phyloP scores from a whole-genome alignment of 371 early-diverging fungal species.

The Lichtheimia hyalospora region DNA sequence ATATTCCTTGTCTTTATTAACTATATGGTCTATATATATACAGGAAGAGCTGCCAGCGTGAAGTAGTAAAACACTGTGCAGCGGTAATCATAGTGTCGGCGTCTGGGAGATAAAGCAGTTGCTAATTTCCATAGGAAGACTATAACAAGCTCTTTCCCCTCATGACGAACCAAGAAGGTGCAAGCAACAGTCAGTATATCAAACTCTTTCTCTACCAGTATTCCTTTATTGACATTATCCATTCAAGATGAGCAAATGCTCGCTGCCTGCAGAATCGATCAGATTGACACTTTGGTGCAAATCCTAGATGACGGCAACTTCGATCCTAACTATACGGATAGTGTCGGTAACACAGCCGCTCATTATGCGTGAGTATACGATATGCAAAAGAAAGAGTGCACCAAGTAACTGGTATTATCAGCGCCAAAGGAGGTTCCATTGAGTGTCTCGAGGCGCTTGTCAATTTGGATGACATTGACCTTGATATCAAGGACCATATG shows the following conservation, averaged over 20 bases:
- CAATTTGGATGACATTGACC: constrained; percentile 53
- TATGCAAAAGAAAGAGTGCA: background rate
- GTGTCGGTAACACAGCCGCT: constrained; percentile 64
- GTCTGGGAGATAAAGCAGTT: too few relatives aligned
- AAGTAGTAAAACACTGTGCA: too few relatives aligned
- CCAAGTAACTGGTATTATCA: constrained; percentile 15
- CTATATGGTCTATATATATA: too few relatives aligned
- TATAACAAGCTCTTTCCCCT: background rate
- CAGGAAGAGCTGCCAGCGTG: too few relatives aligned
- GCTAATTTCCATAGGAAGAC: too few relatives aligned
- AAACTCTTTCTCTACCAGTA: background rate
- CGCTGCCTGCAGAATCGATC: constrained; percentile 57
- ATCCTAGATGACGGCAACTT: constrained; percentile 34
- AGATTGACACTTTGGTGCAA: constrained; percentile 46
- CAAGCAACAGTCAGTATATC: constrained; percentile 7
- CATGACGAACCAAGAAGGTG: constrained; percentile 13
- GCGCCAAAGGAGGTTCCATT: constrained; percentile 56
- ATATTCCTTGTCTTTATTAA: too few relatives aligned
- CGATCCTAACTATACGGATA: constrained; percentile 59
- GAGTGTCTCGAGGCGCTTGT: constrained; percentile 61
- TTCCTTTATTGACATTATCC: background rate
- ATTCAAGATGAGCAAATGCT: constrained; percentile 52
- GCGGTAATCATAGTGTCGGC: too few relatives aligned
- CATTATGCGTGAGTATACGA: constrained; percentile 63
- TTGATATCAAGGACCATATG: constrained; percentile 52